These are phyloP conservation scores for Lolium rigidum DNA, from an alignment of 176 grass and related monocot genomes.

Conservation along the genomic window DNA sequence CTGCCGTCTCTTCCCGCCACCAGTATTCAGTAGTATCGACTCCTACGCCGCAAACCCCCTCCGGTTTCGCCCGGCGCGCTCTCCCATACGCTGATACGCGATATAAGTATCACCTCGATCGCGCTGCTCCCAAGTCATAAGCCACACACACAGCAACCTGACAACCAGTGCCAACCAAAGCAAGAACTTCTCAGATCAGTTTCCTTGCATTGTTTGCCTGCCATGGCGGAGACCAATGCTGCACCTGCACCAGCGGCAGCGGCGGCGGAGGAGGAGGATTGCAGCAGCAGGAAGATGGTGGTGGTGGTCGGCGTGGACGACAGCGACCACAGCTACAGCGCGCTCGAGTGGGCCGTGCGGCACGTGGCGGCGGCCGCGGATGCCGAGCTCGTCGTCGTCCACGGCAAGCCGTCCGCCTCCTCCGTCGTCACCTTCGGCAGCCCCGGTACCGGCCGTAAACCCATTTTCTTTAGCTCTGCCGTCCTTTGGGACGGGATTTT, in stretches of 20 bases:
- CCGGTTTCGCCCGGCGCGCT: constrained; percentile 2
- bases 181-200: too few relatives aligned
- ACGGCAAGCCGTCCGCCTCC: constrained; percentile 67
- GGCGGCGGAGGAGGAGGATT: neutral
- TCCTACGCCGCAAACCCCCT: too few relatives aligned
- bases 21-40: neutral
- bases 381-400: constrained; percentile 65
- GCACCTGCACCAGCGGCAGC: neutral
- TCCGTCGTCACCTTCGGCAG: constrained; percentile 52
- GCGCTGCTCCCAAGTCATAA: neutral
- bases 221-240: neutral
- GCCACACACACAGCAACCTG: neutral
- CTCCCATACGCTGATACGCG: neutral
- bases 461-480: neutral
- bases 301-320: constrained; percentile 73
- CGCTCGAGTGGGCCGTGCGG: constrained; percentile 64
- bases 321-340: constrained; percentile 69
- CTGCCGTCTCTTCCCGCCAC: neutral
- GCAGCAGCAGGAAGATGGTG: constrained; percentile 36
- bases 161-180: too few relatives aligned
- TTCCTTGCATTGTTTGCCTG: neutral
- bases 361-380: constrained; percentile 28
- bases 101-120: neutral
- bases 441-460: constrained; percentile 30
- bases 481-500: too few relatives aligned